Evolutionary conservation across 1,284 basidiomycete genomes (phyloP), one percentile per base, ranked within the genome.

Genomic region (Coniferiporia weirii): DNA sequence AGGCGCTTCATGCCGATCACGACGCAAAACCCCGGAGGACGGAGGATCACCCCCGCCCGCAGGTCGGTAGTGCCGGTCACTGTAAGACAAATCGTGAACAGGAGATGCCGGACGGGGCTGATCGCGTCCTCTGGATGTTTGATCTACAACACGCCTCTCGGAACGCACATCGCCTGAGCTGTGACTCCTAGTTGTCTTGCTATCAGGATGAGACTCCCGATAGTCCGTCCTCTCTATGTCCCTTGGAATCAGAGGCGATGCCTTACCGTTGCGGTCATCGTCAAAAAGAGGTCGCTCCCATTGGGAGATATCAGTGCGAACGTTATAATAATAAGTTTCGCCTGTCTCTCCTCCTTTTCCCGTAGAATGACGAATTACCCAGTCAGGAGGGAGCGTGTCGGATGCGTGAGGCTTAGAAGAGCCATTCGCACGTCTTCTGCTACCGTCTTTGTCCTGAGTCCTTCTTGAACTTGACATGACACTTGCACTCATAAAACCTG

Each of bases 321-420:
- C 66, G 64, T 88, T 87, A 65, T 84, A 87, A 64, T 81, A 87
- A 66, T 87, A 87, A 4, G 71, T 69, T 13, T 64, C 71, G 71
- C 20, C 76, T 75, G 59, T 69, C 76, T 65, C 82, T 74, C 53
- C 85, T 74, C 63, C 74, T 67, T 61, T 80, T 78, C 60, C 45
- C 19, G 49, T 55, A 7, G 57, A 54, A n/a, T 50, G 47, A 19
- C 64, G 61, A 49, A 76, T 64, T 72, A 88, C 85, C 85, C 85
- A 87, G 60, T 80, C 78, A 32, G 79, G 74, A 12, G 83, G 83
- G 27, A 87, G 73, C 40, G 73, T 65, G 56, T 76, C 74, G 52
- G 63, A 59, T 61, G 60, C 61, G 60, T 50, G 56, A 47, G 43
- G 53, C 52, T 38, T 58, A 10, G 51, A 40, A 40, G 38, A 36